phyloP scores from a whole-genome alignment of 805 yeast genomes.

The Cyberlindnera amylophila region DNA sequence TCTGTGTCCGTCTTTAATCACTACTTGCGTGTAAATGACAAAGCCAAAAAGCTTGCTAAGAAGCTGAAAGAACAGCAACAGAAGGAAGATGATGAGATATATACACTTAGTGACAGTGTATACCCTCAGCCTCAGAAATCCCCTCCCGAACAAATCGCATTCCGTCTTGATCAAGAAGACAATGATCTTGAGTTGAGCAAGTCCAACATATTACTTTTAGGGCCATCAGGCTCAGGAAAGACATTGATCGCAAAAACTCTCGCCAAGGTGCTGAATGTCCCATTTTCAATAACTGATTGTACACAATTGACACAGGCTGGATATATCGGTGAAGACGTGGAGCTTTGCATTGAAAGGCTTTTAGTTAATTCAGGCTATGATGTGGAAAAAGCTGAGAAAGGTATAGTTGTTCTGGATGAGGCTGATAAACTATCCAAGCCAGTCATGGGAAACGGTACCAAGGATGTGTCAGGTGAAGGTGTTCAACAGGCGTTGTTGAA shows the following conservation, averaged over 20 bases:
- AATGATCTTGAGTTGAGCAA: conserved; percentile 48
- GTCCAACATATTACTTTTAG: conserved; percentile 51
- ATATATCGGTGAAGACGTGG: conserved; percentile 63
- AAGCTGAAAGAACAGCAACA: conserved; percentile 26
- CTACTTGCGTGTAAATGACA: conserved; percentile 45
- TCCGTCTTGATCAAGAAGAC: conserved; percentile 27
- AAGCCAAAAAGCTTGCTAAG: conserved; percentile 30
- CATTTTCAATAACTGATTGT: conserved; percentile 58
- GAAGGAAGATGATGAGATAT: conserved; percentile 29
- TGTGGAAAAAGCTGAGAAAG: conserved; percentile 49
- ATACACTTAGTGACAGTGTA: conserved; percentile 22
- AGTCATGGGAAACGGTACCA: conserved; percentile 41
- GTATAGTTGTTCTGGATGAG: conserved; percentile 59
- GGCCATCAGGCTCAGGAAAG: conserved; percentile 64
- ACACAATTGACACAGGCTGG: conserved; percentile 64
- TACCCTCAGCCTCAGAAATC: conserved; percentile 22
- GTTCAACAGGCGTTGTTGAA: conserved; percentile 59
- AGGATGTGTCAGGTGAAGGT: conserved; percentile 63
- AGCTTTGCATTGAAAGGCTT: conserved; percentile 50
- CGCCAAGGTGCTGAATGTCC: conserved; percentile 49
- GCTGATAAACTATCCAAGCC: conserved; percentile 55
- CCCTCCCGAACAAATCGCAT: conserved; percentile 32
- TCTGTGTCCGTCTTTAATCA: conserved; percentile 62
- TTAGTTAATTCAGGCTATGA: conserved; percentile 48
- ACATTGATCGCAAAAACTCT: conserved; percentile 53